Conservation (phyloP, 192 early-diverging fungal genomes). For the Coemansia sp. region DNA sequence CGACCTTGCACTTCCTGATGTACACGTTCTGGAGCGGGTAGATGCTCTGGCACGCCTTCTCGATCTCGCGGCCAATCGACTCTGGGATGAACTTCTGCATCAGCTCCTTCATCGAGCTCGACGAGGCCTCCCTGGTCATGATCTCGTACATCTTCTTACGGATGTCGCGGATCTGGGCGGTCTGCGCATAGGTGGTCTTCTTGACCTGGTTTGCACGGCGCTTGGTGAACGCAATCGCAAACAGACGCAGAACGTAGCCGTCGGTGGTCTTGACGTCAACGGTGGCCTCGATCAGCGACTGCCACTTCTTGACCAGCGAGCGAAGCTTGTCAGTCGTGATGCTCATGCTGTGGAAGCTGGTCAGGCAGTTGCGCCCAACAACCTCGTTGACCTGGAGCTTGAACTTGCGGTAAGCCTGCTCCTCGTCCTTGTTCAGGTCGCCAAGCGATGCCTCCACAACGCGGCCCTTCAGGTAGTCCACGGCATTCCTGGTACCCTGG, state of each 20-base stretch:
- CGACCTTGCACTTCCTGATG: constrained; percentile 98
- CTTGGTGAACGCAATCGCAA: constrained; percentile 97
- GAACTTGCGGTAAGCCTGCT: constrained; percentile 97
- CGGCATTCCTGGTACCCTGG: constrained; percentile 98
- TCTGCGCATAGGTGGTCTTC: constrained; percentile 98
- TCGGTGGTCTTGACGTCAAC: constrained; percentile 99
- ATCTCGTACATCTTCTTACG: constrained; percentile 99
- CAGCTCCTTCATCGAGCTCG: constrained; percentile 93
- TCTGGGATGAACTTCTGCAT: constrained; percentile 97
- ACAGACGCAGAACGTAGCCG: constrained; percentile 98
- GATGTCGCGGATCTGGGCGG: constrained; percentile 95
- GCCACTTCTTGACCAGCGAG: constrained; percentile 99
- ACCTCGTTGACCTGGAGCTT: constrained; percentile 97
- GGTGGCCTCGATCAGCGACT: constrained; percentile 96
- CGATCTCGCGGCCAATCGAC: constrained; percentile 96
- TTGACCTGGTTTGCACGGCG: constrained; percentile 90
- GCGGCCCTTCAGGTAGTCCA: constrained; percentile 95
- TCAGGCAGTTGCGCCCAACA: constrained; percentile 97
- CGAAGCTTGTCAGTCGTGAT: constrained; percentile 99
- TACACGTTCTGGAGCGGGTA: constrained; percentile 98
- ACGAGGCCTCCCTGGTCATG: constrained; percentile 80
- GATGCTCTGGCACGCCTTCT: constrained; percentile 96
- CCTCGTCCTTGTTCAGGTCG: constrained; percentile 91
- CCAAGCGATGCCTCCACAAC: constrained; percentile 96
- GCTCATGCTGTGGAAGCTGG: constrained; percentile 99